Base-by-base conservation (phyloP, 2,329 filamentous ascomycete genomes). In the Xylaria sp. region DNA sequence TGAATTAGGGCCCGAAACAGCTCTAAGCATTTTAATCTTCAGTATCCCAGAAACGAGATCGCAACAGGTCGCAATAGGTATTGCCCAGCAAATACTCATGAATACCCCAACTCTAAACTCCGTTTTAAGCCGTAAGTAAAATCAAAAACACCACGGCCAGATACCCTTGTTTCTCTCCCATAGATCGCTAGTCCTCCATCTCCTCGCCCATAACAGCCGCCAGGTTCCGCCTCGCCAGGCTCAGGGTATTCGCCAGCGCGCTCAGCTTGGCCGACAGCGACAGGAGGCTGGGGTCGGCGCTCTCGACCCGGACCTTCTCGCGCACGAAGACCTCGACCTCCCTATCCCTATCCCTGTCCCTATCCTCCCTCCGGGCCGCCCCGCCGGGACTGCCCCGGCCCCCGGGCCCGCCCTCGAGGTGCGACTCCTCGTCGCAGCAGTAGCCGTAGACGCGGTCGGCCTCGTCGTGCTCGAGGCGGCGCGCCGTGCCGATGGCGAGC, bases 221-320 rank as follows among this genome's bases (percentile, higher is more conserved):
- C 59, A 97, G 72, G 11, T 92, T 92, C 50, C 83, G 78, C 63
- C 89, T 81, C 60, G 88, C 87, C 58, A 90, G 77, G 52, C 80
- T 78, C 18, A 96, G 79, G 57, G 87, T 87, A 64, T 92, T 84
- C 59, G 89, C 87, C 52, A 97, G 74, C 4, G 90, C 91, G 24
- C 82, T 85, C 62, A 97, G 76, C 74, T 97, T 97, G 4, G 91
- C 88, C 70, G 90, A 88, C 29, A 94, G 79, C 34, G 90, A 88
- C 70, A 97, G 86, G 60, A 97, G 70, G 63, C 86, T 92, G 1
- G 93, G 93, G 71, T 97, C 92, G 50, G 92, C 90, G 65, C 86
- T 93, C 72, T 96, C 92, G 1, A 97, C 88, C 39, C 89, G 82
- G 4, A 96, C 84, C 75, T 97, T 97, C 71, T 97, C 93, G 62